phyloP scores from a whole-genome alignment of 129 eudicot genomes.

The Flaveria ramosissima region DNA sequence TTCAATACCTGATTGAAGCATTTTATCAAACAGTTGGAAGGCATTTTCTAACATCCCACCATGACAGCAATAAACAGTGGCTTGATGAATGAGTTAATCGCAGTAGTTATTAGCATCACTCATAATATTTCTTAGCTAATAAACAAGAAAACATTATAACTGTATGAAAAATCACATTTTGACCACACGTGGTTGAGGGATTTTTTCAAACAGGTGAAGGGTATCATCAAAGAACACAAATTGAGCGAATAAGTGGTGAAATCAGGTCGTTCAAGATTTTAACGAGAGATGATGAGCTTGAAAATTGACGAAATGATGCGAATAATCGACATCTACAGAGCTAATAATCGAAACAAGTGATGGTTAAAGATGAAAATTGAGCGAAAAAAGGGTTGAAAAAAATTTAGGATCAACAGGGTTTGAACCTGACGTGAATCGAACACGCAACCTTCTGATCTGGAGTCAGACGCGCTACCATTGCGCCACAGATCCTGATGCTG shows the following conservation, averaged over 20 bases:
- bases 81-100: neutral
- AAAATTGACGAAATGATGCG: too few species aligned
- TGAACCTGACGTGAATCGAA: conserved; percentile 91
- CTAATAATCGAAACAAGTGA: too few species aligned
- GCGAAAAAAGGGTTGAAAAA: neutral
- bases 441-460: conserved; percentile 96
- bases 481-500: conserved; percentile 65
- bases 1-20: neutral
- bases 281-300: neutral
- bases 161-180: conserved; percentile 34
- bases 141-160: conserved; percentile 39
- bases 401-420: neutral
- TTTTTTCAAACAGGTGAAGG: conserved; percentile 47
- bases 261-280: neutral
- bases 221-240: conserved; percentile 50
- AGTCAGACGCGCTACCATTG: conserved; percentile 98
- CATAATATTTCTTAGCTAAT: conserved; percentile 27
- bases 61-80: neutral
- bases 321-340: too few species aligned
- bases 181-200: conserved; percentile 43
- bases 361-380: neutral
- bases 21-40: conserved; percentile 13
- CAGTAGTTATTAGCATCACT: neutral
- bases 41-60: neutral
- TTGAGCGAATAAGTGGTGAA: conserved; percentile 24